Conservation (phyloP, 1,284 basidiomycete species). For the Lentinula novae-zelandiae region DNA sequence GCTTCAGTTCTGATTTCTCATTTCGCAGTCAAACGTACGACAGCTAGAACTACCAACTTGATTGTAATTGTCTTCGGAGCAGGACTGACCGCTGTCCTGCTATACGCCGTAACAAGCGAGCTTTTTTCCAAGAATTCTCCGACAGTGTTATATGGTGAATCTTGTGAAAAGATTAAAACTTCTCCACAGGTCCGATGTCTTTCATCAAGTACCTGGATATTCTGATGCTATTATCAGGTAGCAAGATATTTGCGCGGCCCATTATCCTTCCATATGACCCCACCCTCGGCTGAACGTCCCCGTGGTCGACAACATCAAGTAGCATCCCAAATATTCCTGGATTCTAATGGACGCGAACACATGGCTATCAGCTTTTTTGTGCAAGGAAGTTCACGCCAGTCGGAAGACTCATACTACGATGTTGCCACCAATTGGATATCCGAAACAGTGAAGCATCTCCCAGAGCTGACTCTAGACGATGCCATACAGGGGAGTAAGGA, state of each 20-base stretch:
- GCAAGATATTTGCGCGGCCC: conserved; percentile 61
- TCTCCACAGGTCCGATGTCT: conserved; percentile 43
- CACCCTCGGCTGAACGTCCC: conserved; percentile 64
- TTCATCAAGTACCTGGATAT: conserved; percentile 5
- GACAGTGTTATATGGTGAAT: conserved; percentile 83
- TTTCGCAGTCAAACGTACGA: conserved; percentile 68
- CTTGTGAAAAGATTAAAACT: conserved; percentile 78
- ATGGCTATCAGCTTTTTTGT: conserved; percentile 80
- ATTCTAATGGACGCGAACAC: conserved; percentile 70
- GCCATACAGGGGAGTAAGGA: conserved; percentile 41
- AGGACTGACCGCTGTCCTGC: conserved; percentile 73
- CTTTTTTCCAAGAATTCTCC: conserved; percentile 92
- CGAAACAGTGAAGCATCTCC: conserved; percentile 34
- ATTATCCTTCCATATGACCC: conserved; percentile 73
- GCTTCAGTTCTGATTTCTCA: conserved; percentile 4
- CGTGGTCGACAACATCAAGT: conserved; percentile 78
- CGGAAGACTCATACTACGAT: conserved; percentile 36
- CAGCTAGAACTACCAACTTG: conserved; percentile 77
- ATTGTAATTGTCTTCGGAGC: conserved; percentile 83
- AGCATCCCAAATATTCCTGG: conserved; percentile 67
- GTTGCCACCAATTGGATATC: conserved; percentile 39
- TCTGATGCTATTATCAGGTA: conserved; percentile 40
- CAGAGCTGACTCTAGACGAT: conserved; percentile 54
- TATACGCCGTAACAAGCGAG: conserved; percentile 86
- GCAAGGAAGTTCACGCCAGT: conserved; percentile 46